Evolutionary conservation across 257 asterid species (phyloP).

Genomic region (Sherardia arvensis): DNA sequence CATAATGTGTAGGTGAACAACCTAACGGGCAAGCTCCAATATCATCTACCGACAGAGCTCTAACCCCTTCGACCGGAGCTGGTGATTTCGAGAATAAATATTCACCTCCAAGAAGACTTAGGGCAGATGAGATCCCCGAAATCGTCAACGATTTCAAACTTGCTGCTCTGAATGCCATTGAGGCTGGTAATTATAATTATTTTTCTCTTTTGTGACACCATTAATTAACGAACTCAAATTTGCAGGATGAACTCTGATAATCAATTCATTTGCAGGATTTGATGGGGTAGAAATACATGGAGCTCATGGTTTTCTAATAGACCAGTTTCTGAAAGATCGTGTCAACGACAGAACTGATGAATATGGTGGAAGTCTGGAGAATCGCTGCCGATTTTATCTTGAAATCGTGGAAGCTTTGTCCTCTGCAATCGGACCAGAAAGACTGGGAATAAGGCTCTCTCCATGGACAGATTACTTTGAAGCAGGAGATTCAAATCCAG

Average conservation of each 20-base stretch:
- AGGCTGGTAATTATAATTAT: not conserved
- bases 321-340: not conserved
- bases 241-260: too few relatives aligned
- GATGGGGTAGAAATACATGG: not conserved
- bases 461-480: conserved; percentile 14
- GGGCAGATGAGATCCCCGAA: not conserved
- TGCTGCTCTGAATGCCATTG: not conserved
- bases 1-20: not conserved
- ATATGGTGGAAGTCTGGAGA: not conserved
- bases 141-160: not conserved
- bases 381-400: conserved; percentile 13
- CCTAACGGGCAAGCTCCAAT: not conserved
- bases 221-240: too few relatives aligned
- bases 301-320: not conserved
- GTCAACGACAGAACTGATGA: not conserved
- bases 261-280: not conserved
- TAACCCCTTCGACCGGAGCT: not conserved
- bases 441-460: conserved; percentile 17
- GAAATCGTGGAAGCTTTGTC: conserved; percentile 18
- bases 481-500: conserved; percentile 19
- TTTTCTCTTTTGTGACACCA: too few relatives aligned
- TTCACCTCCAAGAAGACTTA: not conserved
- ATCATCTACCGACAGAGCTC: not conserved
- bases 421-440: conserved; percentile 16
- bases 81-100: not conserved